phyloP scores from a whole-genome alignment of 768 basidiomycete species.

The Termitomyces sp. region DNA sequence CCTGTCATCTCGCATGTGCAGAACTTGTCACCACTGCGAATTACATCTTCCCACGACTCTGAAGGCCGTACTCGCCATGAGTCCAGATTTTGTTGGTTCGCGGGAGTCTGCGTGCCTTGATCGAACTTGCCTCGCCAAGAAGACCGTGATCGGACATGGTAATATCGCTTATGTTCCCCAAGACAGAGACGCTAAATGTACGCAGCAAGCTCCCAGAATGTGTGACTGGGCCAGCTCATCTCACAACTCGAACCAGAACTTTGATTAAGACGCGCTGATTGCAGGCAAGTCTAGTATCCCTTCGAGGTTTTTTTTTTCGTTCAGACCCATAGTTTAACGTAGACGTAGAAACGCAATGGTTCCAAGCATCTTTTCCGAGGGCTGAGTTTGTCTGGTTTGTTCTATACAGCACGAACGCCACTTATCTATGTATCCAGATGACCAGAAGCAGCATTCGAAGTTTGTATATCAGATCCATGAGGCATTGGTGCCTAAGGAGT shows the following conservation, averaged over 20 bases:
- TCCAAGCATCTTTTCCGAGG: not conserved
- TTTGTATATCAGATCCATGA: slow-evolving; percentile 7
- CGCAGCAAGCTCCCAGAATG: not conserved
- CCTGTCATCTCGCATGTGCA: not conserved
- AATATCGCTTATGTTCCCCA: not conserved
- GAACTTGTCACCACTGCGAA: not conserved
- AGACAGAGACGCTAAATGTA: no score
- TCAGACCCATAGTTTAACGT: not conserved
- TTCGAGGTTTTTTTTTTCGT: not conserved
- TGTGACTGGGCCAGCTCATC: not conserved
- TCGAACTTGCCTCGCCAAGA: not conserved
- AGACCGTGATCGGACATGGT: not conserved
- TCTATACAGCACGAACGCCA: slow-evolving; percentile 8
- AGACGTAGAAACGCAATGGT: not conserved
- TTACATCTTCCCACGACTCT: not conserved
- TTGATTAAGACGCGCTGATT: not conserved
- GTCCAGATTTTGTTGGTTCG: not conserved
- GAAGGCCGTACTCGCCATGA: not conserved
- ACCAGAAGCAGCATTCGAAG: not conserved
- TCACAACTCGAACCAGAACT: not conserved
- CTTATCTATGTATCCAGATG: not conserved
- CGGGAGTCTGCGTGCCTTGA: not conserved
- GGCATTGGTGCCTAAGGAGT: not conserved
- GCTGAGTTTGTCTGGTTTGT: not conserved
- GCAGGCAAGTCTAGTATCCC: not conserved